These are phyloP conservation scores for Selaginella tamariscina DNA, from an alignment of 75 land plant species.

Conservation along the genomic window DNA sequence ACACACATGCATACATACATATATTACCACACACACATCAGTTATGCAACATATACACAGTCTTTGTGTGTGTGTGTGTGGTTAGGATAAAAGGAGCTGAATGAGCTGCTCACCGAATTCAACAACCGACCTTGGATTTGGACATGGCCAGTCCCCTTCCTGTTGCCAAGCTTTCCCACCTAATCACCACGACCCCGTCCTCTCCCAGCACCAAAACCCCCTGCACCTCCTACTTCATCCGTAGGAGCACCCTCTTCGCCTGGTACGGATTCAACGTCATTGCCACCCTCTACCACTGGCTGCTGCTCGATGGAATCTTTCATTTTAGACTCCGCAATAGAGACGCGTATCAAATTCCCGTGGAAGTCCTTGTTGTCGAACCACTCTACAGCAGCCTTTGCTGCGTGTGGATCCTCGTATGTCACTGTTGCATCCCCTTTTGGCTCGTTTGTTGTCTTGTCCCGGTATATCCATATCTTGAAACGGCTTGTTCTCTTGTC, in stretches of 20 bases:
- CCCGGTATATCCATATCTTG: conserved; percentile 78
- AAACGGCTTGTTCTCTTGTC: conserved; percentile 71
- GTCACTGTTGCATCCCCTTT: conserved; percentile 89
- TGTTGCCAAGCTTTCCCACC: conserved; percentile 85
- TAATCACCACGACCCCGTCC: conserved; percentile 73
- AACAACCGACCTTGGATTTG: conserved; percentile 98
- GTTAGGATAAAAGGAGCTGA: conserved; percentile 32
- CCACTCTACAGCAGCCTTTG: conserved; percentile 88
- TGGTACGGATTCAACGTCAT: too few relatives aligned
- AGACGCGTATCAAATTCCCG: conserved; percentile 61
- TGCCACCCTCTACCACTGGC: not conserved
- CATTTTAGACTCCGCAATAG: conserved; percentile 62
- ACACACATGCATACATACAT: not conserved
- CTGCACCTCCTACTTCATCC: too few relatives aligned
- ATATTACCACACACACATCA: not conserved
- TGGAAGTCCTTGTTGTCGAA: conserved; percentile 84
- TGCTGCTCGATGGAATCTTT: conserved; percentile 33
- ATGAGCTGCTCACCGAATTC: conserved; percentile 88
- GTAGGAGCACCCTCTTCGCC: too few relatives aligned
- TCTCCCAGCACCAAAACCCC: conserved; percentile 23
- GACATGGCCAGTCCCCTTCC: conserved; percentile 96
- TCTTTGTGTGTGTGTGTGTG: too few relatives aligned
- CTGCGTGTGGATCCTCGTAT: conserved; percentile 93
- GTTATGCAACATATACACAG: too few relatives aligned
- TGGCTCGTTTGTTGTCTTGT: conserved; percentile 60